phyloP scores from a whole-genome alignment of 2,329 filamentous ascomycete species.

The Metarhizium guizhouense region DNA sequence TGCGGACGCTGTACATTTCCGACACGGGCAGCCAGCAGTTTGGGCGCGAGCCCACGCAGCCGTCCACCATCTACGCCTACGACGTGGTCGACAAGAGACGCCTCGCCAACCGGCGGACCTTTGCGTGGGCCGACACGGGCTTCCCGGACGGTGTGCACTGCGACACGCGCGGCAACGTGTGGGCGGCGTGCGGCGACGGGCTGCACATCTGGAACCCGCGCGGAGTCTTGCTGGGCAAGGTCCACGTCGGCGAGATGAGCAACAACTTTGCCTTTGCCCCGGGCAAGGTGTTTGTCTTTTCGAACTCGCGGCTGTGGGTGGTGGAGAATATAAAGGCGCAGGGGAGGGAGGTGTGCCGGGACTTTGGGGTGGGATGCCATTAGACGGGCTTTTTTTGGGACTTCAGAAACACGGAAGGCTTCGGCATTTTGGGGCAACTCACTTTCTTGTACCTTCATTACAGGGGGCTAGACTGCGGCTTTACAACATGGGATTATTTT shows the following conservation, averaged over 20 bases:
- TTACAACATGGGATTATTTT: no score
- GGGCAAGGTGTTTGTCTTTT: constrained; percentile 11
- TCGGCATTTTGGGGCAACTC: no score
- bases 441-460: no score
- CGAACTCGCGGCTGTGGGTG: constrained; percentile 11
- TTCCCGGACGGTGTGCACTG: constrained; percentile 53
- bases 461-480: no score
- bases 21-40: constrained; percentile 37
- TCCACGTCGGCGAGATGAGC: constrained; percentile 22
- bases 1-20: constrained; percentile 42
- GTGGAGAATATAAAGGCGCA: constrained; percentile 11
- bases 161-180: constrained; percentile 47
- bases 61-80: constrained; percentile 8
- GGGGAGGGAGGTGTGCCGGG: constrained; percentile 13
- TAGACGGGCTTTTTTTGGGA: background rate
- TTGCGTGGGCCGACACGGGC: constrained; percentile 45
- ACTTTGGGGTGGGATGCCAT: constrained; percentile 10
- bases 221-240: constrained; percentile 44
- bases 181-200: constrained; percentile 38
- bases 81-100: constrained; percentile 4
- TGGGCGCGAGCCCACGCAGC: background rate
- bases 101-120: constrained; percentile 35
- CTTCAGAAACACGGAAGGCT: no score
- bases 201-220: constrained; percentile 38
- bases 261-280: constrained; percentile 12